These are phyloP conservation scores for Trichoderma gracile DNA, from an alignment of 2,329 filamentous ascomycete species.

Conservation along the genomic window DNA sequence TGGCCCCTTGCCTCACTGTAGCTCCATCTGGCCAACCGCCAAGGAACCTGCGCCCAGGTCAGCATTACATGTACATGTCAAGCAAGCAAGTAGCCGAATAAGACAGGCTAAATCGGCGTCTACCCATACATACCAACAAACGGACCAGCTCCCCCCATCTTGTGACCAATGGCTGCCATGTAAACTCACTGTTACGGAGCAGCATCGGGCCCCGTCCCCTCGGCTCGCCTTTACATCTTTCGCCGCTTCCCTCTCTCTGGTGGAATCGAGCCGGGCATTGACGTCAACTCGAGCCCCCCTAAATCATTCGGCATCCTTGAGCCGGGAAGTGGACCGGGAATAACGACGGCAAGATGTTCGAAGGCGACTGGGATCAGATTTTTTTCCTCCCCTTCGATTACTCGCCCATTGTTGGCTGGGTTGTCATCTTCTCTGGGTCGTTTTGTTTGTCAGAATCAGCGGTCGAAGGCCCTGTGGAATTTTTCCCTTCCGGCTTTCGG, in stretches of 20 bases:
- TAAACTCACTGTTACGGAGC: background rate
- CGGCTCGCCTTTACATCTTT: constrained; percentile 13
- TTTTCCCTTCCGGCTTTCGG: constrained; percentile 15
- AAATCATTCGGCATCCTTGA: constrained; percentile 15
- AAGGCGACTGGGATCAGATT: background rate
- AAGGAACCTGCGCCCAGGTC: background rate
- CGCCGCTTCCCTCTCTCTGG: background rate
- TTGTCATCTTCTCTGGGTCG: background rate
- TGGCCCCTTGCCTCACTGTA: background rate
- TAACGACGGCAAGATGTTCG: constrained; percentile 15
- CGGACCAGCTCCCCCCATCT: background rate
- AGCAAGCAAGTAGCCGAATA: constrained; percentile 1
- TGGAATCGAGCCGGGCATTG: constrained; percentile 4
- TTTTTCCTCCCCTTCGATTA: background rate
- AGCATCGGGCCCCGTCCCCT: constrained; percentile 15
- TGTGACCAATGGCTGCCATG: background rate
- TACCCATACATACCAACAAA: background rate
- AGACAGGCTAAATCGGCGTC: constrained; percentile 3
- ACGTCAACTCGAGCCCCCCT: constrained; percentile 15
- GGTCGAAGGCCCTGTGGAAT: constrained; percentile 14
- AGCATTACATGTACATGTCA: too few species aligned
- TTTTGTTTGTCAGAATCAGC: constrained; percentile 2
- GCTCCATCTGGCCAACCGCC: background rate
- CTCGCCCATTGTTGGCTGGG: constrained; percentile 1
- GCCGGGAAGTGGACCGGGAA: constrained; percentile 17